A percentile compares a stretch with the other conserved stretches of the same genome.
These are phyloP conservation scores for Aspergillus sp. DNA, from an alignment of 2,329 filamentous ascomycete species.

Conservation along the genomic window DNA sequence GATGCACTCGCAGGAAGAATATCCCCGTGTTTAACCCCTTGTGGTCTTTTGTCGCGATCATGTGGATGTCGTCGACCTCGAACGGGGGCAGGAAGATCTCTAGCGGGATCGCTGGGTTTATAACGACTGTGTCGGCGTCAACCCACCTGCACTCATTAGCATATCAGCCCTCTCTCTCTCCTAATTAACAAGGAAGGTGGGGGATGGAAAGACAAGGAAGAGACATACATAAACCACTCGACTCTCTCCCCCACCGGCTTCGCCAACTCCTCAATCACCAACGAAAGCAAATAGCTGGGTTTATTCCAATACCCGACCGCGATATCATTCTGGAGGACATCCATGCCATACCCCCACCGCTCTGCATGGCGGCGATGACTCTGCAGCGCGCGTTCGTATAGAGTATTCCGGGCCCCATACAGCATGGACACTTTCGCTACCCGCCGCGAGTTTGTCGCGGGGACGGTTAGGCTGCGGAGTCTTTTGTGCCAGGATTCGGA, in stretches of 20 bases:
- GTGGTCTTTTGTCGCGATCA: constrained; percentile 30
- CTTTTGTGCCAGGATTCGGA: background rate
- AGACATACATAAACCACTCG: constrained; percentile 38
- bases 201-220: background rate
- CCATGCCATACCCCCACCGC: constrained; percentile 36
- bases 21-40: constrained; percentile 34
- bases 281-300: constrained; percentile 27
- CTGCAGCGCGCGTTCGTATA: constrained; percentile 37
- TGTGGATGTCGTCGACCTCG: constrained; percentile 29
- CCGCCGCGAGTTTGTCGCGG: background rate
- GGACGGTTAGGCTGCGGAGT: background rate
- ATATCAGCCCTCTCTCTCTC: no score
- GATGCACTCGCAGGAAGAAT: constrained; percentile 31
- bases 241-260: constrained; percentile 30
- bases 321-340: constrained; percentile 33
- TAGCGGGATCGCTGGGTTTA: constrained; percentile 31
- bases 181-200: no score
- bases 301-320: constrained; percentile 38
- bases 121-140: constrained; percentile 33
- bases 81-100: constrained; percentile 32
- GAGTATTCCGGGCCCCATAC: constrained; percentile 29
- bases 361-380: constrained; percentile 36
- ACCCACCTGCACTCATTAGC: constrained; percentile 25
- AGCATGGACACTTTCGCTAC: constrained; percentile 37
- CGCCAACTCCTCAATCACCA: constrained; percentile 34